phyloP scores from a whole-genome alignment of 805 yeast genomes.

The Nakazawaea molendinolei region DNA sequence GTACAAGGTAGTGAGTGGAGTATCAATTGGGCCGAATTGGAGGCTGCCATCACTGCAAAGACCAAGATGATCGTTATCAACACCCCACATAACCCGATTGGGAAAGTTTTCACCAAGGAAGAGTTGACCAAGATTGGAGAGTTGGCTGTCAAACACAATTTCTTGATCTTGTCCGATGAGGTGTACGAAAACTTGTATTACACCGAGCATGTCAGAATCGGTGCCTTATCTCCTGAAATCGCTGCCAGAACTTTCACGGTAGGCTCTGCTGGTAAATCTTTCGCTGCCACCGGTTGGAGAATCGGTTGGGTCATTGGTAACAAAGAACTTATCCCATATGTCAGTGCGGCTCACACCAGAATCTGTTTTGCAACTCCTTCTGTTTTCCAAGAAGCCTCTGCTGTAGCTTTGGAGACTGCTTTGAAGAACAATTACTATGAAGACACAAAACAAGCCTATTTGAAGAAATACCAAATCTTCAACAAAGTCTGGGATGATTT shows the following conservation, averaged over 20 bases:
- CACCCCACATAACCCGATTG: constrained; percentile 96
- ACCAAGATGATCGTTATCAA: constrained; percentile 86
- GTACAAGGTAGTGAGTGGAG: constrained; percentile 85
- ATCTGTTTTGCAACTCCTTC: constrained; percentile 89
- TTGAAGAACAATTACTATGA: constrained; percentile 59
- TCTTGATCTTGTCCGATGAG: constrained; percentile 84
- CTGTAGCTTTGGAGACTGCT: constrained; percentile 67
- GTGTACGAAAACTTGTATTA: constrained; percentile 90
- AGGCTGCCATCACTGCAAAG: constrained; percentile 59
- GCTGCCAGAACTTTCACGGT: constrained; percentile 77
- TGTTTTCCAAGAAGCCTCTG: constrained; percentile 88
- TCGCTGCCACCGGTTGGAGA: constrained; percentile 99
- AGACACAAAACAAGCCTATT: constrained; percentile 60
- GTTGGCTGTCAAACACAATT: constrained; percentile 77
- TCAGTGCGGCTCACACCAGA: constrained; percentile 85
- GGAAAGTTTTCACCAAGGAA: constrained; percentile 73
- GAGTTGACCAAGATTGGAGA: constrained; percentile 75
- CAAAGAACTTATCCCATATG: constrained; percentile 73
- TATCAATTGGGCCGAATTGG: constrained; percentile 72
- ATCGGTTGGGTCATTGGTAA: constrained; percentile 94
- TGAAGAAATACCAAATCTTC: constrained; percentile 66
- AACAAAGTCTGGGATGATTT: constrained; percentile 78
- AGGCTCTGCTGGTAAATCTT: constrained; percentile 96
- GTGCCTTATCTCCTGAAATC: constrained; percentile 74
- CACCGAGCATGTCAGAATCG: constrained; percentile 71